A percentile compares a stretch with the other conserved stretches of the same genome.
These are phyloP conservation scores for Aureobasidium pullulans DNA, from an alignment of 2,329 filamentous ascomycete genomes.

Conservation along the genomic window DNA sequence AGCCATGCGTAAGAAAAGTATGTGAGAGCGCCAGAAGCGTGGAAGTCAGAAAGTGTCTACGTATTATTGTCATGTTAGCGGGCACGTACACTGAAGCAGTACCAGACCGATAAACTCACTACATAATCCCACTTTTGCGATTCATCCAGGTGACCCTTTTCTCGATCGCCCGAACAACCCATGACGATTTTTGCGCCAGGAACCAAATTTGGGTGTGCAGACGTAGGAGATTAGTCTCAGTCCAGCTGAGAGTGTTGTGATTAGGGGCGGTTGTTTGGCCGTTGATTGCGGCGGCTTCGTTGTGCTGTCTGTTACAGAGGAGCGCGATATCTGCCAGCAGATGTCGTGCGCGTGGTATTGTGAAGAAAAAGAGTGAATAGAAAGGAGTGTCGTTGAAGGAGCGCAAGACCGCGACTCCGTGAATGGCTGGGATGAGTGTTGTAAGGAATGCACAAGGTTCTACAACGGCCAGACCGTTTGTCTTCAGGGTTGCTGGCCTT, in stretches of 20 bases:
- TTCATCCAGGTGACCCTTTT: conserved; percentile 34
- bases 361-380: background rate
- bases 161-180: conserved; percentile 29
- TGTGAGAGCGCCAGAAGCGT: conserved; percentile 68
- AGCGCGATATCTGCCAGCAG: conserved; percentile 14
- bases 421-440: conserved; percentile 9
- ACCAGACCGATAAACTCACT: conserved; percentile 42
- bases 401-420: background rate
- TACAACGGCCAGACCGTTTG: conserved; percentile 10
- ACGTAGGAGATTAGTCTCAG: conserved; percentile 1
- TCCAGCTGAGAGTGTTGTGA: conserved; percentile 13
- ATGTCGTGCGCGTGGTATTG: conserved; percentile 1
- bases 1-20: conserved; percentile 78
- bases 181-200: conserved; percentile 19
- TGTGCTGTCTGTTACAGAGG: background rate
- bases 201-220: background rate
- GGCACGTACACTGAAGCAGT: background rate
- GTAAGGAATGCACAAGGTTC: conserved; percentile 8
- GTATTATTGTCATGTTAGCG: conserved; percentile 19
- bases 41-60: conserved; percentile 64
- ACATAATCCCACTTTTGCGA: conserved; percentile 80
- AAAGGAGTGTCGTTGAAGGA: conserved; percentile 1
- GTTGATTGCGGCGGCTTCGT: background rate
- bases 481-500: background rate
- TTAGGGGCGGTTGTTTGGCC: background rate